Base-by-base conservation (phyloP, 1,284 basidiomycete genomes). In the Ganoderma resinaceum region DNA sequence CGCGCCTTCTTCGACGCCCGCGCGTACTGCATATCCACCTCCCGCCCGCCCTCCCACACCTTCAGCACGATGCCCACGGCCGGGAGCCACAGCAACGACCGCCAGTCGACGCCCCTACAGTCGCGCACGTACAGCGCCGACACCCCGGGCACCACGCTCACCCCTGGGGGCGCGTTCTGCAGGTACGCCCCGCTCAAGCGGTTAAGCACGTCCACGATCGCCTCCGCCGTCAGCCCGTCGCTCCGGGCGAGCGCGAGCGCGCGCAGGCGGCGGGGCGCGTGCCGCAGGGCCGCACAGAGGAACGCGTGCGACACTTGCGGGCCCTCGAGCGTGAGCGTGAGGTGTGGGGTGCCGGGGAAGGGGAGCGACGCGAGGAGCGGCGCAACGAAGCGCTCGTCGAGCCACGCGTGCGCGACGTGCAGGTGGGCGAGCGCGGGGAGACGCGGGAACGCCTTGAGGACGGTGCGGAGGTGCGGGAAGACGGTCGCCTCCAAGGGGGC, bases 351-450 rank as follows among this genome's bases (percentile, higher is more conserved):
- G 33, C 70, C 70, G n/a, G 75, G 70, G 26, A 72, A 73, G 1
- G 77, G 75, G 2, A 78, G 72, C 42, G 73, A 66, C 23, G 72
- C 70, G 33, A 79, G 69, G 20, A 79, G 70, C 31, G 75, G 62
- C 26, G 70, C 69, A 35, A 78, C 62, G 74, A 78, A 77, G 37
- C 73, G 72, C 26, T 73, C 70, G 49, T 78, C 78, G n/a, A 76
- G 73, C 78, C 78, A 79, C 3, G 73, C 70, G 61, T 78, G 67
- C 38, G 77, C 74, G 67, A 78, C 55, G 38, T 76, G 75, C 12
- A 79, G 71, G 59, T 73, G 66, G 46, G 65, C 63, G 11, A 78
- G 66, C 20, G 70, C 67, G 7, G 75, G 74, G 3, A 78, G 71
- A 18, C 74, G 75, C 9, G 76, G 76, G 12, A 79, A 73, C 3